phyloP scores from a whole-genome alignment of 345 rosid species.

The Stellera chamaejasme region DNA sequence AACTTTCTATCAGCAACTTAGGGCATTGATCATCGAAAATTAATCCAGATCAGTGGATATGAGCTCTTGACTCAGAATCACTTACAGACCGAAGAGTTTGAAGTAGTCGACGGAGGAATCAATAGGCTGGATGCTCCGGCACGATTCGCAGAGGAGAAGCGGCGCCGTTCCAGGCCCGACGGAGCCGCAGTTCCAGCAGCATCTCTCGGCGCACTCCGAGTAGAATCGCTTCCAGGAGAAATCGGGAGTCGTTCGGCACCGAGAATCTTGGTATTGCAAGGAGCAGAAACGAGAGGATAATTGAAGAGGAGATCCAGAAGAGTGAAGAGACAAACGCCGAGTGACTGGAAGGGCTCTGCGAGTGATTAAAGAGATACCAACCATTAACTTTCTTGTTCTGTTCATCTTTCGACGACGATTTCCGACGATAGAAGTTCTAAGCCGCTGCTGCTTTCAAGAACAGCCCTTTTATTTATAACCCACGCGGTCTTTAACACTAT shows the following conservation, averaged over 20 bases:
- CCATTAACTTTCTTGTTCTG: slow-evolving; percentile 30
- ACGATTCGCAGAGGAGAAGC: slow-evolving; percentile 59
- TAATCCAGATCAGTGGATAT: neutral
- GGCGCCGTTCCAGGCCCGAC: slow-evolving; percentile 25
- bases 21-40: neutral
- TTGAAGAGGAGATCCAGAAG: slow-evolving; percentile 10
- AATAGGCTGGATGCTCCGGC: slow-evolving; percentile 73
- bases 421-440: too few species aligned
- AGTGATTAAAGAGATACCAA: slow-evolving; percentile 23
- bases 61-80: neutral
- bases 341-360: slow-evolving; percentile 18
- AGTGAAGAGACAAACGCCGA: slow-evolving; percentile 7
- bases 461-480: too few species aligned
- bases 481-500: too few species aligned
- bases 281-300: slow-evolving; percentile 8
- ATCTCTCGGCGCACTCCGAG: slow-evolving; percentile 21
- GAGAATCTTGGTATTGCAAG: slow-evolving; percentile 16
- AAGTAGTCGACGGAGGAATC: slow-evolving; percentile 72
- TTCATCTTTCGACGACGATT: slow-evolving; percentile 19
- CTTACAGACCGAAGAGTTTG: slow-evolving; percentile 76
- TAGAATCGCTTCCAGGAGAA: slow-evolving; percentile 25
- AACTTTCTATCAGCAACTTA: neutral
- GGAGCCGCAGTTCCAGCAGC: slow-evolving; percentile 75
- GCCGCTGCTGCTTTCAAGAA: too few species aligned
- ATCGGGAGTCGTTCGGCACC: slow-evolving; percentile 6